Base-by-base conservation (phyloP, 202 grass and related monocot genomes). In the Carex sylvatica region DNA sequence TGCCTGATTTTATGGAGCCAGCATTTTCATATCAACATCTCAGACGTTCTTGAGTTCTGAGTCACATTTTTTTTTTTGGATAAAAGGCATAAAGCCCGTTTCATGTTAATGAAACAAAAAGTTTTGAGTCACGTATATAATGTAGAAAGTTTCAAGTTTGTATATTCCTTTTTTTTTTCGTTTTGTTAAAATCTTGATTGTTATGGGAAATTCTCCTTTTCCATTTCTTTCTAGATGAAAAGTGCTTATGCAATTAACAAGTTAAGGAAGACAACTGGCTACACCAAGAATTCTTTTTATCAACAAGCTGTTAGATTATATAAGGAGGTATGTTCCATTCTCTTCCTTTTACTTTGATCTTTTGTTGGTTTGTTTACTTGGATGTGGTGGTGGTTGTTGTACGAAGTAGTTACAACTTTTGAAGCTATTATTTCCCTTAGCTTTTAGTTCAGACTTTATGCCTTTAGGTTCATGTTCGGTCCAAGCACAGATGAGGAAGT, bases 271-370 rank as follows among this genome's bases (percentile, higher is more conserved):
- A 90, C 89, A 86, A 88, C 89, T 73, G 95, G 95, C 44, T 95
- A 95, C 84, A 93, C 90, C 22, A 98, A 94, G 86, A 95, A 89
- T 7, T 70, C 87, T 53, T 98, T 98, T 79, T 98, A 98, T 74
- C 76, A 93, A 54, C 87, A 95, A 72, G 92, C 92, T 82, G 83
- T 98, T 53, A 90, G 88, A 71, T 88, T 98, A 74, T 98, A 98
- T 84, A 95, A 93, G 83, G 95, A 93, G 87, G 92, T 93, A 88
- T 47, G 9, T 83, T 70, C 83, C 68, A 53, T 70, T 87, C 49
- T 67, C 61, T 30, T 68, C 23, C 61, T 82, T 52, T 82, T 56
- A 15, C 36, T 69, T 42, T 19, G 35, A 69, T 69, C 33, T 58
- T 58, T 76, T 35, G 14, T 36, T 77, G 18, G 6, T 54, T 75